A percentile compares a stretch with the other conserved stretches of the same genome.
Conservation (phyloP, 2,329 filamentous ascomycete species). For the Ascochyta koolunga region DNA sequence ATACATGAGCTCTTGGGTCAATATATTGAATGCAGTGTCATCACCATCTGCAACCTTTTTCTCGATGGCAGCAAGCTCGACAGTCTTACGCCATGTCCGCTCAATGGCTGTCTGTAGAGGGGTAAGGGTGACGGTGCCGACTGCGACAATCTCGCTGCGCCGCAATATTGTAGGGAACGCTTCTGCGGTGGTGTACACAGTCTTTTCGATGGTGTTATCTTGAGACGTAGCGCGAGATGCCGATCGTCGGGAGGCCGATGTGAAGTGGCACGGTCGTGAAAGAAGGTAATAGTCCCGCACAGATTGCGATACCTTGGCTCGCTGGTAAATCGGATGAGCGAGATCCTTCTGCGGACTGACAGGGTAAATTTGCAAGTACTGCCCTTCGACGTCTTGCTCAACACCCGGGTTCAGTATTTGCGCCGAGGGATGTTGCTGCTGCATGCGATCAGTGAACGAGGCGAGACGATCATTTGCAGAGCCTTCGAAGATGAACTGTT, state of each 20-base stretch:
- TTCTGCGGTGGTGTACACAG: slow-evolving; percentile 81
- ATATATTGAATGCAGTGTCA: slow-evolving; percentile 68
- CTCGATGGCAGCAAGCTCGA: slow-evolving; percentile 79
- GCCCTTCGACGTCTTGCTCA: slow-evolving; percentile 83
- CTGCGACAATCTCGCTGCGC: slow-evolving; percentile 79
- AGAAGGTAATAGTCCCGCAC: slow-evolving; percentile 87
- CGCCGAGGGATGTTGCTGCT: slow-evolving; percentile 85
- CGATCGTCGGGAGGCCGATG: slow-evolving; percentile 73
- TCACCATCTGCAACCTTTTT: slow-evolving; percentile 76
- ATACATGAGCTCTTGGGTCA: slow-evolving; percentile 77
- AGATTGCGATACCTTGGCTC: slow-evolving; percentile 79
- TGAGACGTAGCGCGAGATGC: slow-evolving; percentile 69
- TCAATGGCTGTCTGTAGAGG: slow-evolving; percentile 89
- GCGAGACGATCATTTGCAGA: slow-evolving; percentile 75
- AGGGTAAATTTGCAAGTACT: slow-evolving; percentile 82
- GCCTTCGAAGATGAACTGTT: slow-evolving; percentile 91
- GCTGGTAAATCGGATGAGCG: slow-evolving; percentile 82
- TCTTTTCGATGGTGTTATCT: slow-evolving; percentile 82
- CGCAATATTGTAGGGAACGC: slow-evolving; percentile 89
- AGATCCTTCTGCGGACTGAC: slow-evolving; percentile 84
- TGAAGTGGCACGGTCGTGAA: slow-evolving; percentile 78
- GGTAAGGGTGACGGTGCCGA: slow-evolving; percentile 69
- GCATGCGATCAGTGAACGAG: slow-evolving; percentile 88
- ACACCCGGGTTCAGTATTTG: slow-evolving; percentile 75
- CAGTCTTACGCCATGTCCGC: slow-evolving; percentile 86